Percentiles rank a stretch among this genome's conserved stretches.
Conservation (phyloP, 129 eudicot genomes). For the Flaveria robusta region DNA sequence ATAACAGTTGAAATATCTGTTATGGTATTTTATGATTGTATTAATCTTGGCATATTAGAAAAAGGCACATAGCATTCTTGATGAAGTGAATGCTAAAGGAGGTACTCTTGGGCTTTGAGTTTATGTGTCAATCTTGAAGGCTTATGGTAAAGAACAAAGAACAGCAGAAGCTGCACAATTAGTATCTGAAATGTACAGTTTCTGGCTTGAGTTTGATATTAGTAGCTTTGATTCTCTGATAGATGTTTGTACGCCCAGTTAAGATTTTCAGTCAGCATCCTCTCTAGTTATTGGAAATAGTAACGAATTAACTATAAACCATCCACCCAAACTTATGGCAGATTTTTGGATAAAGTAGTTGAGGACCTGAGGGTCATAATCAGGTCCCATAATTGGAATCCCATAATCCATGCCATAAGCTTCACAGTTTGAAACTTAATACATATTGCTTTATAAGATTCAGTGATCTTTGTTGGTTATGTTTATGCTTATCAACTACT, state of each 20-base stretch:
- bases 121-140: conserved; percentile 74
- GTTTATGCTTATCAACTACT: neutral
- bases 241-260: conserved; percentile 84
- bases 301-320: conserved; percentile 94
- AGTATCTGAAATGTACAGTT: conserved; percentile 64
- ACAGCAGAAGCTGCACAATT: conserved; percentile 94
- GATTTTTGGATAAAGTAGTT: conserved; percentile 81
- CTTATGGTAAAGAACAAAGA: conserved; percentile 72
- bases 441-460: neutral
- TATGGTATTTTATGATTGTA: neutral
- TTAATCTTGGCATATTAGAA: neutral
- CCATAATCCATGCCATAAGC: conserved; percentile 66
- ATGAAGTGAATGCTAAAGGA: conserved; percentile 83
- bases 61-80: conserved; percentile 27
- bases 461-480: neutral
- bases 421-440: conserved; percentile 24
- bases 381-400: conserved; percentile 95
- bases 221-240: conserved; percentile 65
- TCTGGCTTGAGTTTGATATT: conserved; percentile 70
- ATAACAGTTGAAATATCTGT: neutral
- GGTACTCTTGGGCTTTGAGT: conserved; percentile 79
- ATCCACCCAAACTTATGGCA: conserved; percentile 94
- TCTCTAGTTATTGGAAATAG: conserved; percentile 81
- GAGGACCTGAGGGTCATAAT: conserved; percentile 78
- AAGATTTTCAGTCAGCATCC: conserved; percentile 93